Conservation (phyloP, 108 stramenopile genomes). For the Nitzschia inconspicua region DNA sequence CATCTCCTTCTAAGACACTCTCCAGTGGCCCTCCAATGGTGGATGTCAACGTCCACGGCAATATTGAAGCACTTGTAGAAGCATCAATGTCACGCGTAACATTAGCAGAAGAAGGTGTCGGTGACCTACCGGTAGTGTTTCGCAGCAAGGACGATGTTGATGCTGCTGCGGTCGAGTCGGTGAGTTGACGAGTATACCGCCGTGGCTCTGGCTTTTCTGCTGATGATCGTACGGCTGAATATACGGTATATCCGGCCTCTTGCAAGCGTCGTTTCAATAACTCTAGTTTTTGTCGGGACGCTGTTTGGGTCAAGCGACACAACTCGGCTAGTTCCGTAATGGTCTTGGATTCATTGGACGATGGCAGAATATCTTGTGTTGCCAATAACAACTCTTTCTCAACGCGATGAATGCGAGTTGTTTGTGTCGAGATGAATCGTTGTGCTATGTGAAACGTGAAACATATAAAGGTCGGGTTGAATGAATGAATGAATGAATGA, state of each 20-base stretch:
- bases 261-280: constrained; percentile 11
- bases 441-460: too few species aligned
- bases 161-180: neutral
- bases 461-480: too few species aligned
- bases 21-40: constrained; percentile 25
- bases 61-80: too few species aligned
- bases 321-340: constrained; percentile 32
- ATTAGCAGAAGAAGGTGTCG: neutral
- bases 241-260: neutral
- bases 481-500: too few species aligned
- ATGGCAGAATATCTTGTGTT: constrained; percentile 21
- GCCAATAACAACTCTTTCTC: constrained; percentile 20
- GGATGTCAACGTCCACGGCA: neutral
- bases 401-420: neutral
- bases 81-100: too few species aligned
- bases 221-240: neutral
- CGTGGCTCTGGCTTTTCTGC: neutral
- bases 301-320: constrained; percentile 24
- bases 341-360: constrained; percentile 13
- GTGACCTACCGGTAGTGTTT: neutral
- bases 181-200: neutral
- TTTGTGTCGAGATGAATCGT: constrained; percentile 14
- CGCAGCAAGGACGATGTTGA: neutral
- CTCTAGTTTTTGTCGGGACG: constrained; percentile 21
- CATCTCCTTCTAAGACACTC: constrained; percentile 24